Percentiles rank a stretch among this genome's conserved stretches.
Evolutionary conservation across 805 yeast genomes (phyloP).

Genomic region (Torulaspora maleeae): DNA sequence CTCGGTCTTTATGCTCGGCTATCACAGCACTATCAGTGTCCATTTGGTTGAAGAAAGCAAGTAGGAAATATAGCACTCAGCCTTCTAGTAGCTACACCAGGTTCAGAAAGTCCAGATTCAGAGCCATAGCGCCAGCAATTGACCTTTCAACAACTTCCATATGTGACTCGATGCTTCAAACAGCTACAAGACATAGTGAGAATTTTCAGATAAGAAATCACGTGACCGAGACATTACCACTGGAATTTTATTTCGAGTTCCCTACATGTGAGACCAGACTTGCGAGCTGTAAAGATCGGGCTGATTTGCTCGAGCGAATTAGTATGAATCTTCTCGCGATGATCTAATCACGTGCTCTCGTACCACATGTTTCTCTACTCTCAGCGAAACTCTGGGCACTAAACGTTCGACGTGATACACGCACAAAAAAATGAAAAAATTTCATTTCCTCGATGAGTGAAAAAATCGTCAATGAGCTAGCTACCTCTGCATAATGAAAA

Average conservation of each 20-base stretch:
- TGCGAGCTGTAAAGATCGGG: not conserved
- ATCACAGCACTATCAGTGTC: slow-evolving; percentile 12
- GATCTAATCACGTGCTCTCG: not conserved
- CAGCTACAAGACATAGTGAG: not conserved
- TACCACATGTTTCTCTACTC: slow-evolving; percentile 5
- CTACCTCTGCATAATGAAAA: too few species aligned
- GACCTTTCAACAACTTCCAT: not conserved
- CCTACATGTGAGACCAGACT: not conserved
- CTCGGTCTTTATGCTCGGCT: slow-evolving; percentile 11
- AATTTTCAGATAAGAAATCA: too few species aligned
- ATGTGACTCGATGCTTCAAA: not conserved
- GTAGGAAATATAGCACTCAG: not conserved
- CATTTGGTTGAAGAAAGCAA: not conserved
- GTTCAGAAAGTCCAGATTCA: not conserved
- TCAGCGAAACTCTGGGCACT: slow-evolving; percentile 15
- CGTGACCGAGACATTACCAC: too few species aligned
- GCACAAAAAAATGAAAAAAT: slow-evolving; percentile 8
- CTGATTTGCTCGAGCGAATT: too few species aligned
- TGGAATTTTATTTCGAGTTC: not conserved
- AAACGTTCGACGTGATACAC: slow-evolving; percentile 17
- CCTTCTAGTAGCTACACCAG: not conserved
- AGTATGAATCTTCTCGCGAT: too few species aligned
- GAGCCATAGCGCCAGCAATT: not conserved
- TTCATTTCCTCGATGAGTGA: slow-evolving; percentile 7
- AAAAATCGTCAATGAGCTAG: not conserved